A percentile compares a stretch with the other conserved stretches of the same genome.
Conservation (phyloP, 2,329 filamentous ascomycete genomes). For the Fusarium domesticum region DNA sequence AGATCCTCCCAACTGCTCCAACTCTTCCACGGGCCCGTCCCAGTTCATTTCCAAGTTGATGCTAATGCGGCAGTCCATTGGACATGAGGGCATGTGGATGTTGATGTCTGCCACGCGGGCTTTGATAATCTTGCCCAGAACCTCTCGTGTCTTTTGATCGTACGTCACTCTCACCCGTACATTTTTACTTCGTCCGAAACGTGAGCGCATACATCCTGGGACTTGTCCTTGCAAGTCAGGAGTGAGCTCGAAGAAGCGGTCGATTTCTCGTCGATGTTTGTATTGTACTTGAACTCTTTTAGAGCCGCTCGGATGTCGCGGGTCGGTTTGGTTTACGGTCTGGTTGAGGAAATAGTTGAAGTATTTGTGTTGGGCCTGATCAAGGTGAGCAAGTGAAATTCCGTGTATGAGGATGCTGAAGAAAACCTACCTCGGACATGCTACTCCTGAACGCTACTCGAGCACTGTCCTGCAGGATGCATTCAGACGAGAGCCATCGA, state of each 20-base stretch:
- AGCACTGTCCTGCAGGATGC: constrained; percentile 59
- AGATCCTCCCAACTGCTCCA: constrained; percentile 41
- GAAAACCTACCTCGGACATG: constrained; percentile 76
- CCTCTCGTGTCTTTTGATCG: constrained; percentile 66
- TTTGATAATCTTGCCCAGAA: constrained; percentile 86
- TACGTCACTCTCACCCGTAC: constrained; percentile 62
- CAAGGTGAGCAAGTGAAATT: constrained; percentile 15
- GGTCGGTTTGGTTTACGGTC: constrained; percentile 56
- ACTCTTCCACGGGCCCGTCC: constrained; percentile 62
- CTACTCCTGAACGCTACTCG: constrained; percentile 75
- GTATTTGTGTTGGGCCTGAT: constrained; percentile 70
- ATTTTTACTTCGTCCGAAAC: constrained; percentile 52
- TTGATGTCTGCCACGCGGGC: constrained; percentile 84
- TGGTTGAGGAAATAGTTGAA: constrained; percentile 85
- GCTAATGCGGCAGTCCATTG: constrained; percentile 88
- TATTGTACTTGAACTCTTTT: constrained; percentile 68
- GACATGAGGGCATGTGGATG: constrained; percentile 71
- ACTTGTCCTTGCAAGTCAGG: constrained; percentile 56
- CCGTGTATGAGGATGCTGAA: background rate
- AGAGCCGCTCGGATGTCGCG: constrained; percentile 47
- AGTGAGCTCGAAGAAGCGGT: constrained; percentile 79
- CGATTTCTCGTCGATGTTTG: constrained; percentile 75
- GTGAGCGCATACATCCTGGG: constrained; percentile 60
- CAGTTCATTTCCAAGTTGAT: constrained; percentile 93
- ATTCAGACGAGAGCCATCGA: constrained; percentile 67